Evolutionary conservation across 768 basidiomycete species (phyloP).

Genomic region (Suillus bovinus): DNA sequence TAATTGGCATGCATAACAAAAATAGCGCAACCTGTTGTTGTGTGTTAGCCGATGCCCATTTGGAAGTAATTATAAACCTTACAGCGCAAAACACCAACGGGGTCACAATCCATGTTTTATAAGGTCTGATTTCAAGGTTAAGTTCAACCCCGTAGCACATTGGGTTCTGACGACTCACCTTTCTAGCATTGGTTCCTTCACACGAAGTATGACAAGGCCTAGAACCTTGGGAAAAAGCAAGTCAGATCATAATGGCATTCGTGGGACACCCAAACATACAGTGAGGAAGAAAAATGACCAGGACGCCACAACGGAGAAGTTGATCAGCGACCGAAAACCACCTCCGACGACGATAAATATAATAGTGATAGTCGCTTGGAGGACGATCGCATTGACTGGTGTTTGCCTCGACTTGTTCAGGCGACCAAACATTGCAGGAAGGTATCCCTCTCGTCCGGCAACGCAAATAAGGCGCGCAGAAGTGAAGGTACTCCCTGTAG

Average conservation of each 20-base stretch:
- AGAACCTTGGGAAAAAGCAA: constrained; percentile 56
- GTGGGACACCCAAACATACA: constrained; percentile 41
- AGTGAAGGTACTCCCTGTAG: constrained; percentile 67
- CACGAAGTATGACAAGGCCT: constrained; percentile 81
- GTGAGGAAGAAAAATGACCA: constrained; percentile 90
- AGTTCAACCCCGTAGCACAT: background rate
- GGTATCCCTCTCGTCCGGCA: constrained; percentile 84
- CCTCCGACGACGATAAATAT: constrained; percentile 84
- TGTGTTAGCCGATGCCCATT: background rate
- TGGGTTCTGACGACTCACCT: constrained; percentile 44
- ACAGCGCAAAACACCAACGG: constrained; percentile 89
- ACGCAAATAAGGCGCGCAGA: constrained; percentile 85
- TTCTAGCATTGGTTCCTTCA: constrained; percentile 89
- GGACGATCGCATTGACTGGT: constrained; percentile 82
- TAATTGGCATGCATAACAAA: constrained; percentile 90
- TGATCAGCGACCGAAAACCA: constrained; percentile 85
- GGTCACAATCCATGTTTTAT: constrained; percentile 89
- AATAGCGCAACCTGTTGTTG: constrained; percentile 75
- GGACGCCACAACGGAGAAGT: constrained; percentile 84
- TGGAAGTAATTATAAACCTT: constrained; percentile 12
- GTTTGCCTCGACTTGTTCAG: constrained; percentile 76
- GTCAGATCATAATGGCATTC: constrained; percentile 3
- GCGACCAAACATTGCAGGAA: constrained; percentile 82
- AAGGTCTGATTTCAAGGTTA: constrained; percentile 58
- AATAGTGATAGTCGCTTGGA: constrained; percentile 76